Evolutionary conservation across 257 asterid genomes (phyloP).

Genomic region (Paulownia fortunei): DNA sequence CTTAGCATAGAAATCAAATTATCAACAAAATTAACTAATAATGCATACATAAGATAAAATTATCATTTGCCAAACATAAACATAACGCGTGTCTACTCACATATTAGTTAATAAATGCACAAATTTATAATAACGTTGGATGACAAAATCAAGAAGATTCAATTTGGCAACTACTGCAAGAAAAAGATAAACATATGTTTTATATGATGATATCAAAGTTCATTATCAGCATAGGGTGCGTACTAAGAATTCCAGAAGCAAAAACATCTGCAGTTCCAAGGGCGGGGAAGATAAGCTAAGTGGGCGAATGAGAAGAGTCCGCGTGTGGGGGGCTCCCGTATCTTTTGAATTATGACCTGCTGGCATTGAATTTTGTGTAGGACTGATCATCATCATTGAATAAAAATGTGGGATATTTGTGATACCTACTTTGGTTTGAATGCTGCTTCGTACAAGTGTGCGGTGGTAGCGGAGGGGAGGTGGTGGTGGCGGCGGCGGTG

Average conservation of each 20-base stretch:
- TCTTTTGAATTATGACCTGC: slow-evolving; percentile 28
- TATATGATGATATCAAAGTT: background rate
- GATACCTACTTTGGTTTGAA: slow-evolving; percentile 20
- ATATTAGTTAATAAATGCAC: background rate
- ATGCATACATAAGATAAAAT: background rate
- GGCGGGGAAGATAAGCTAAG: slow-evolving; percentile 12
- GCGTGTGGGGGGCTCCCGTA: slow-evolving; percentile 24
- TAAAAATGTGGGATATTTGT: background rate
- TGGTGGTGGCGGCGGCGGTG: slow-evolving; percentile 1
- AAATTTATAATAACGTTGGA: background rate
- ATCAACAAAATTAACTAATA: too few relatives aligned
- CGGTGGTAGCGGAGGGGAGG: slow-evolving; percentile 26
- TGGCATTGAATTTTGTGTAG: slow-evolving; percentile 6
- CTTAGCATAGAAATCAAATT: background rate
- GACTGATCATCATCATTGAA: background rate
- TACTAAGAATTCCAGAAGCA: background rate
- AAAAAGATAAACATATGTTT: background rate
- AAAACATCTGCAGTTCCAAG: background rate
- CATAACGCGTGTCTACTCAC: slow-evolving; percentile 10
- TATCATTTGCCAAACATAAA: background rate
- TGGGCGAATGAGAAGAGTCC: slow-evolving; percentile 34
- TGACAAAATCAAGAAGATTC: slow-evolving; percentile 26
- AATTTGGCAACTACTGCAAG: slow-evolving; percentile 1
- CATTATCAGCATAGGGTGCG: background rate
- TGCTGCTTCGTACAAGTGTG: slow-evolving; percentile 28